These are phyloP conservation scores for Argentina anserina DNA, from an alignment of 306 rosid species.

Conservation along the genomic window DNA sequence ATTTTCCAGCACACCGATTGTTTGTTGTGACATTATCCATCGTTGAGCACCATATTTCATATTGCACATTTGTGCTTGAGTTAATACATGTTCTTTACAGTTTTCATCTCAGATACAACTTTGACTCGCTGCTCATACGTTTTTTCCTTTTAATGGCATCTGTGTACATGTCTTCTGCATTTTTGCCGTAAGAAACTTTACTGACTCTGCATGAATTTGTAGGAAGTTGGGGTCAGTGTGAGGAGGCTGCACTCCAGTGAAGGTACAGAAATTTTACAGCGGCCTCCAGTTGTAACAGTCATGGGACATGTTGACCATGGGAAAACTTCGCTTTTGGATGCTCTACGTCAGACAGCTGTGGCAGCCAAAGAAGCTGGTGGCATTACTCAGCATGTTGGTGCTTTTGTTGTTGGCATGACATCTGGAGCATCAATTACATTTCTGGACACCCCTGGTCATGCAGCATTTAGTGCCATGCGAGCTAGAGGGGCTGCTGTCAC, in stretches of 20 bases:
- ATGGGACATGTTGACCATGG: slow-evolving; percentile 99
- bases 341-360: slow-evolving; percentile 88
- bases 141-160: not conserved
- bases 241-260: slow-evolving; percentile 76
- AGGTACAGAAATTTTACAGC: slow-evolving; percentile 66
- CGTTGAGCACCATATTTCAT: not conserved
- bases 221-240: slow-evolving; percentile 79
- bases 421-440: slow-evolving; percentile 92
- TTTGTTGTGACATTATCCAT: not conserved
- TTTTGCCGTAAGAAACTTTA: slow-evolving; percentile 6
- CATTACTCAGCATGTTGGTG: slow-evolving; percentile 96
- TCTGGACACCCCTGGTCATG: slow-evolving; percentile 98
- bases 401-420: slow-evolving; percentile 83
- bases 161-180: slow-evolving; percentile 19
- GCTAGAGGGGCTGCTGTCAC: slow-evolving; percentile 97
- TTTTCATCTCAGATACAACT: slow-evolving; percentile 1
- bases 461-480: slow-evolving; percentile 99
- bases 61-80: not conserved
- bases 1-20: not conserved
- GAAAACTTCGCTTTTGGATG: slow-evolving; percentile 93
- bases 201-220: slow-evolving; percentile 25
- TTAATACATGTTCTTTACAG: not conserved
- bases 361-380: slow-evolving; percentile 97
- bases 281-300: slow-evolving; percentile 88
- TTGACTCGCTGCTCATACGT: not conserved